Evolutionary conservation across 352 stramenopile species (phyloP), one percentile per base, ranked within the genome.

Genomic region (Aphanomyces invadans): DNA sequence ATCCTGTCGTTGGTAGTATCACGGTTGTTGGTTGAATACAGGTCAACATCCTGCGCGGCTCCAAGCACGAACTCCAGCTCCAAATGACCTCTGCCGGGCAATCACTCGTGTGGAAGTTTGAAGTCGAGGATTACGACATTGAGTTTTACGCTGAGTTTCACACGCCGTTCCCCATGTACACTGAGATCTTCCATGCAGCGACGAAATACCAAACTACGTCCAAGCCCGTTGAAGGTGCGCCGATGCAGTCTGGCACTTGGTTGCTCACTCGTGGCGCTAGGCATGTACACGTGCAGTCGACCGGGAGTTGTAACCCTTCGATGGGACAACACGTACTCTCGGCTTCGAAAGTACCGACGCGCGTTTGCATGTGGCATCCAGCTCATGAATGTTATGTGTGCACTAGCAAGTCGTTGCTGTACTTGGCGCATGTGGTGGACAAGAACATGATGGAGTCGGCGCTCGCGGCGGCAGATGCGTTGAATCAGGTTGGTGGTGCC

Each of bases 291-390:
- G 32, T 90, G 81, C 65, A 36, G 78, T 31, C 70, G 73, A 12
- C 68, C 81, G 32, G 84, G 84, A 11, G 82, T 73, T n/a, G 75
- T 74, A 0, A 88, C 75, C 9, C 65, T 93, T 7, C 71, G 80
- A 2, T 93, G 84, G 84, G 83, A 93, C 64, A 93, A 93, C 49
- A 83, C 80, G 31, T 93, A 91, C 70, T 93, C 84, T 2, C 77
- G 82, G 49, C 45, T 93, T 2, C 70, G 84, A 73, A 80, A 79
- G 80, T 88, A 71, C n/a, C n/a, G n/a, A n/a, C n/a, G n/a, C n/a
- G n/a, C n/a, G n/a, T n/a, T n/a, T n/a, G 9, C n/a, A 9, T 48
- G 49, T 33, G 1, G 49, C n/a, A n/a, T n/a, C n/a, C n/a, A n/a
- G n/a, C n/a, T n/a, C n/a, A n/a, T n/a, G n/a, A n/a, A n/a, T n/a